Evolutionary conservation across 495 filamentous ascomycete genomes (phyloP), one percentile per base, ranked within the genome.

Genomic region (Talaromyces borbonicus): DNA sequence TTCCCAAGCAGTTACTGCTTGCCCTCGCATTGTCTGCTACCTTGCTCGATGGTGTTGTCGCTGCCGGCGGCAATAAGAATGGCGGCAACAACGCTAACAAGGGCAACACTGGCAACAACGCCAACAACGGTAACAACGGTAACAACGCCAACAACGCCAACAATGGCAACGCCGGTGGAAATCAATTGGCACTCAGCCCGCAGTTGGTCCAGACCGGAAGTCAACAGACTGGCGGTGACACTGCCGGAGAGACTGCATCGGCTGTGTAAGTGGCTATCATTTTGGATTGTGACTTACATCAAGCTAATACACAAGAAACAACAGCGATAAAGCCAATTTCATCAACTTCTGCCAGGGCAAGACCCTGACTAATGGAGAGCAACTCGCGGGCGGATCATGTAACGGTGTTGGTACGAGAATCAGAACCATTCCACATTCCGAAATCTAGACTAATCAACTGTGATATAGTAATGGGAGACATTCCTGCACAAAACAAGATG

Each of bases 271-370:
- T 48, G 14, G 25, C 16, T n/a, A n/a, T n/a, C n/a, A n/a, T n/a
- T n/a, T n/a, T n/a, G n/a, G n/a, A 18, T 6, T 48, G 18, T 35
- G 9, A 18, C 16, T 38, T 20, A 9, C n/a, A 9, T 22, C 30
- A 12, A n/a, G 15, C 9, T 23, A 33, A 11, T 31, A 41, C 27
- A 24, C 11, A 14, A 20, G 24, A 43, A 30, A 16, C 8, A 40
- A 52, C 45, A 56, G 58, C 40, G 58, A 77, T 50, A 30, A 61
- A 43, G 58, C 62, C 59, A 85, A 85, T 62, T 83, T 84, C 66
- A 81, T 82, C 67, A 83, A 83, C 63, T 78, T 78, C 58, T 83
- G 83, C 59, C 55, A 66, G 9, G 81, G 81, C 31, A 67, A 83
- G 62, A 77, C 71, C n/a, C 40, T 80, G 46, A 87, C 82, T 41